phyloP scores from a whole-genome alignment of 805 yeast genomes.

The Candida xyloterini region DNA sequence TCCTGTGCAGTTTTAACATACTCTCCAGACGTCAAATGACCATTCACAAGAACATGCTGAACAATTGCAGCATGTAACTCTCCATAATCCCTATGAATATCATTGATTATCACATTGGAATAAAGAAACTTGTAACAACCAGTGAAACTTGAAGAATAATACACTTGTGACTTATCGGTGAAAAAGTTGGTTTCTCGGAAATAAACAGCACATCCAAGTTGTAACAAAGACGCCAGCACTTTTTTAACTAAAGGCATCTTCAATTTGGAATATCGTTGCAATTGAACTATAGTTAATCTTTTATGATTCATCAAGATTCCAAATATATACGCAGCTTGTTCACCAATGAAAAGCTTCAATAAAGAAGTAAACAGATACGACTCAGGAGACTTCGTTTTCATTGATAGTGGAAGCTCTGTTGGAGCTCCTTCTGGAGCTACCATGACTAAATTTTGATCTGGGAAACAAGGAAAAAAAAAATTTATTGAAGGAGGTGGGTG shows the following conservation, averaged over 20 bases:
- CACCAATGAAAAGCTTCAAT: slow-evolving; percentile 61
- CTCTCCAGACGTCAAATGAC: slow-evolving; percentile 59
- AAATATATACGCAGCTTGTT: slow-evolving; percentile 63
- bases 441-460: slow-evolving; percentile 5
- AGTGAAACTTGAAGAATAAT: slow-evolving; percentile 59
- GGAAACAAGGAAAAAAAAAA: slow-evolving; percentile 1
- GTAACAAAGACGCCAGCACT: slow-evolving; percentile 72
- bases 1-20: slow-evolving; percentile 36
- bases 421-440: slow-evolving; percentile 17
- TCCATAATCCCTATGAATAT: slow-evolving; percentile 44
- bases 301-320: slow-evolving; percentile 65
- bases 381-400: slow-evolving; percentile 57
- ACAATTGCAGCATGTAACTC: slow-evolving; percentile 52
- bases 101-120: slow-evolving; percentile 69
- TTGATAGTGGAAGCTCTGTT: slow-evolving; percentile 31
- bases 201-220: slow-evolving; percentile 69
- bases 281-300: slow-evolving; percentile 54
- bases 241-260: slow-evolving; percentile 54
- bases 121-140: slow-evolving; percentile 67
- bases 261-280: slow-evolving; percentile 45
- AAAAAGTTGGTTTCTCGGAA: slow-evolving; percentile 45
- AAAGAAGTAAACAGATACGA: slow-evolving; percentile 56
- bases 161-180: slow-evolving; percentile 24
- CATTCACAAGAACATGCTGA: slow-evolving; percentile 67
- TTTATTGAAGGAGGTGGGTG: neutral